Conservation (phyloP, 192 early-diverging fungal species). For the Umbelopsis sp. region DNA sequence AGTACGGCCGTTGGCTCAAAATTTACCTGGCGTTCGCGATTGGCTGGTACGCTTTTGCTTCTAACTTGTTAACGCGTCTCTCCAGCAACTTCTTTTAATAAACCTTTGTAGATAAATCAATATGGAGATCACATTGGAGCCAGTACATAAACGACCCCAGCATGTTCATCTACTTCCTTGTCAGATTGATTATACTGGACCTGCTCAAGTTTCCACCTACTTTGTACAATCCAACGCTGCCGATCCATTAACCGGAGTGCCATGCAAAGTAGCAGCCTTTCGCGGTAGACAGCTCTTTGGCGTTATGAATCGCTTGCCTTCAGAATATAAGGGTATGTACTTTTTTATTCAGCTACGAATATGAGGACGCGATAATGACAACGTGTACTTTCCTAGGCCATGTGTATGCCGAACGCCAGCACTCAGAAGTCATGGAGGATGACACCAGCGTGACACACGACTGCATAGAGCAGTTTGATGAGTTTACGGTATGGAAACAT, state of each 20-base stretch:
- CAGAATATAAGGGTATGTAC: not conserved
- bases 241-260: not conserved
- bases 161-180: not conserved
- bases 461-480: not conserved
- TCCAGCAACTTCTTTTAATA: no score
- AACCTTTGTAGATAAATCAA: not conserved
- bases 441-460: not conserved
- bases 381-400: not conserved
- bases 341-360: not conserved
- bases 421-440: not conserved
- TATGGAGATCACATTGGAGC: not conserved
- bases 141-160: not conserved
- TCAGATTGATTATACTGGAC: slow-evolving; percentile 1
- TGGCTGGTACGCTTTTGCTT: no score
- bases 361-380: not conserved
- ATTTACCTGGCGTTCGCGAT: not conserved
- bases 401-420: not conserved
- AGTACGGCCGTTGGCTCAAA: not conserved
- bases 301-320: not conserved
- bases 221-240: not conserved
- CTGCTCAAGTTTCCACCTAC: not conserved
- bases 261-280: not conserved
- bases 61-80: no score
- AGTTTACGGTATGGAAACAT: slow-evolving; percentile 5
- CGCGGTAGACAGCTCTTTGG: slow-evolving; percentile 4